Percentiles rank a stretch among this genome's conserved stretches.
Evolutionary conservation across 83 land plant genomes (phyloP).

Genomic region (Thuja plicata): DNA sequence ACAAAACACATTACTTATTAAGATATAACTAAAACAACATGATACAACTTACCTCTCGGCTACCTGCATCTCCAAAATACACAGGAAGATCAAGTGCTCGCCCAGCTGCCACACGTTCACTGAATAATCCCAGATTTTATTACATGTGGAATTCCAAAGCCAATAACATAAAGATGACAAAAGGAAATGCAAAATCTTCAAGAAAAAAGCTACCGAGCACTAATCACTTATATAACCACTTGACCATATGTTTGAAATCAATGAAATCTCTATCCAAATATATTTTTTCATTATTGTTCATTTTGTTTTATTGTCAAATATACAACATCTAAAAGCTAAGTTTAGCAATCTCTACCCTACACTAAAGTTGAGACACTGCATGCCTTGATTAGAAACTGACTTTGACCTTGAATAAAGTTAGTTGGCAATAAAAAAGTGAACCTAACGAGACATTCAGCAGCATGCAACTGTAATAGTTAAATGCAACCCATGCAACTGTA

Average conservation of each 20-base stretch:
- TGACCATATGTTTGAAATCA: not conserved
- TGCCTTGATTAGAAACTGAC: not conserved
- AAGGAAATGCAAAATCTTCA: not conserved
- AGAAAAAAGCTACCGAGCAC: not conserved
- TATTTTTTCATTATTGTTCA: not conserved
- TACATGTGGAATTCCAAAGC: not conserved
- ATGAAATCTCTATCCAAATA: not conserved
- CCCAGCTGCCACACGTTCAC: conserved; percentile 95
- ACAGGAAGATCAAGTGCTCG: conserved; percentile 98
- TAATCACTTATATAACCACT: not conserved
- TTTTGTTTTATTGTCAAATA: not conserved
- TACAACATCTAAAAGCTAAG: not conserved
- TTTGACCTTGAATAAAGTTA: not conserved
- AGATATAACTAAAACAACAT: not conserved
- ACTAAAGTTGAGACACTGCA: not conserved
- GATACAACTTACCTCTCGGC: conserved; percentile 70
- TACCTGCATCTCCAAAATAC: conserved; percentile 99
- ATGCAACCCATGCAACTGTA: not conserved
- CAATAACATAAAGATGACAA: not conserved
- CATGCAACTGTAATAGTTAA: not conserved
- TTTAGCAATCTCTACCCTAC: not conserved
- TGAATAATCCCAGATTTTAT: conserved; percentile 23
- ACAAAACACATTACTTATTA: not conserved
- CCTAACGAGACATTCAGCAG: not conserved
- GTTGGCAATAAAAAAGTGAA: not conserved